Percentiles rank a stretch among this genome's conserved stretches.
phyloP scores from a whole-genome alignment of 2,329 filamentous ascomycete species.

The Colletotrichum sp. region DNA sequence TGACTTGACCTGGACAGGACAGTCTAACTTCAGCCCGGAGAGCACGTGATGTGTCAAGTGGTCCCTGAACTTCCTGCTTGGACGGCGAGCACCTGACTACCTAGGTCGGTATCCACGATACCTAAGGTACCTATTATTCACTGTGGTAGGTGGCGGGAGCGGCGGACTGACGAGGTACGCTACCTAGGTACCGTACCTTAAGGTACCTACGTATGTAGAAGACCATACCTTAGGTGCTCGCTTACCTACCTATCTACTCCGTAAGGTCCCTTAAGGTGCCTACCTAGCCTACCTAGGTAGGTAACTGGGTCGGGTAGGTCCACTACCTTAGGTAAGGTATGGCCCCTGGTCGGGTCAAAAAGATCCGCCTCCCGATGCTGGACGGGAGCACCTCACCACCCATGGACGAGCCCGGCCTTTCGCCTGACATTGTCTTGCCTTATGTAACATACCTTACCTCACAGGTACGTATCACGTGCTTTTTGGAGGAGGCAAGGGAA shows the following conservation, averaged over 20 bases:
- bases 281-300: too few species aligned
- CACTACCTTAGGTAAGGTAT: background rate
- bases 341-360: background rate
- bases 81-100: background rate
- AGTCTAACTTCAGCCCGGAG: background rate
- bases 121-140: too few species aligned
- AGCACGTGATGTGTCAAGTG: background rate
- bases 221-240: background rate
- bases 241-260: background rate
- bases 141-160: too few species aligned
- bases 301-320: too few species aligned
- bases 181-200: too few species aligned
- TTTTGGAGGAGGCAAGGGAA: background rate
- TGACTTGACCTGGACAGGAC: background rate
- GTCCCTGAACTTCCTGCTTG: background rate
- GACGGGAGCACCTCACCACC: too few species aligned
- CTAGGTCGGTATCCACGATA: too few species aligned
- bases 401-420: background rate
- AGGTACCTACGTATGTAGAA: too few species aligned
- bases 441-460: background rate
- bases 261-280: too few species aligned
- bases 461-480: background rate
- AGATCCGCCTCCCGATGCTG: background rate
- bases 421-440: background rate
- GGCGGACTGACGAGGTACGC: too few species aligned